These are phyloP conservation scores for Trichoderma sp. DNA, from an alignment of 2,329 filamentous ascomycete genomes.

Conservation along the genomic window DNA sequence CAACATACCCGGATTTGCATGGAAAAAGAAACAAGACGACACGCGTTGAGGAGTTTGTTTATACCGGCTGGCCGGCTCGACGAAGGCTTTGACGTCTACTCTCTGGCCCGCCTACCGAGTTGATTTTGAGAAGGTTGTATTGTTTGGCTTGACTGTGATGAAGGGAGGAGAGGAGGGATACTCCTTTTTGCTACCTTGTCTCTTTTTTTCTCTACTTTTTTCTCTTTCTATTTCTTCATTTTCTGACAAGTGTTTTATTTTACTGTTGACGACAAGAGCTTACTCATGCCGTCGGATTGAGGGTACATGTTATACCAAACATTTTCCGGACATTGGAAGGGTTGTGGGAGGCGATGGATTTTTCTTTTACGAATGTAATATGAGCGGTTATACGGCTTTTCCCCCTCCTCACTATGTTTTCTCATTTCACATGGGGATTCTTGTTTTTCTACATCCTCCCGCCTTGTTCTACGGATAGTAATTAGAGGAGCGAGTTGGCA, in stretches of 20 bases:
- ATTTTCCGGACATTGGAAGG: background rate
- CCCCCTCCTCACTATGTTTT: background rate
- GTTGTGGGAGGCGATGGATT: background rate
- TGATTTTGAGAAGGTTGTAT: slow-evolving; percentile 9
- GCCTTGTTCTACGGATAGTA: slow-evolving; percentile 2
- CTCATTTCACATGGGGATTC: background rate
- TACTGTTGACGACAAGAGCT: background rate
- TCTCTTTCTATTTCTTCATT: background rate
- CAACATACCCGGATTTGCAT: slow-evolving; percentile 32
- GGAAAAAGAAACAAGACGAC: slow-evolving; percentile 21
- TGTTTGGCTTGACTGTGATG: slow-evolving; percentile 3
- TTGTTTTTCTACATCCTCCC: background rate
- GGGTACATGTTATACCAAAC: slow-evolving; percentile 9
- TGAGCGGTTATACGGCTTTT: slow-evolving; percentile 14
- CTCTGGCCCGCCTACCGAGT: background rate
- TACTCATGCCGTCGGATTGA: slow-evolving; percentile 1
- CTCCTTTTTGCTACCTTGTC: background rate
- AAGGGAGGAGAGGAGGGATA: background rate
- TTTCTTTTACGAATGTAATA: slow-evolving; percentile 12
- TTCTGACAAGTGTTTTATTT: slow-evolving; percentile 6
- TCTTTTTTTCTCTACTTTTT: background rate
- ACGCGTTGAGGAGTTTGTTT: slow-evolving; percentile 25
- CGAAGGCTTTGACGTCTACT: background rate
- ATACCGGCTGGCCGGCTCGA: slow-evolving; percentile 19
- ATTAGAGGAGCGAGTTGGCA: slow-evolving; percentile 2